These are phyloP conservation scores for Dichotomocladium elegans DNA, from an alignment of 371 early-diverging fungal species.

Conservation along the genomic window DNA sequence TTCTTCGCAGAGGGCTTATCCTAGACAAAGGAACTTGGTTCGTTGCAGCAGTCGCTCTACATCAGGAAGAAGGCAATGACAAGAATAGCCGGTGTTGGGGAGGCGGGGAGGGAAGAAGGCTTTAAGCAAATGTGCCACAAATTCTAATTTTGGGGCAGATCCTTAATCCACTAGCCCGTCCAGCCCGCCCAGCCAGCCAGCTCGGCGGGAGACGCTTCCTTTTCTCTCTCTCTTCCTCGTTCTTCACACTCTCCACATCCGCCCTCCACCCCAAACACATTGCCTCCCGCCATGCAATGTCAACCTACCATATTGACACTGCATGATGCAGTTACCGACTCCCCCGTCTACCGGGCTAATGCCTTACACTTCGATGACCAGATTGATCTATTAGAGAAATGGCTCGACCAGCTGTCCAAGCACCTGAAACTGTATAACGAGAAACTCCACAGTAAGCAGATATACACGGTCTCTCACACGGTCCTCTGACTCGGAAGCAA, in stretches of 20 bases:
- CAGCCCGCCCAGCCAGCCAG: no score
- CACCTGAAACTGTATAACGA: conserved; percentile 42
- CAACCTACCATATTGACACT: conserved; percentile 39
- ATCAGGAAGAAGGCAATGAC: no score
- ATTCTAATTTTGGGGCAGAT: no score
- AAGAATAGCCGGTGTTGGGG: no score
- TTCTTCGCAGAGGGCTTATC: no score
- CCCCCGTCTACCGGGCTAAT: conserved; percentile 65
- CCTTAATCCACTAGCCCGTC: no score
- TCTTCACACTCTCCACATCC: neutral
- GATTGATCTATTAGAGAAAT: conserved; percentile 59
- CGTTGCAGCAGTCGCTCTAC: no score
- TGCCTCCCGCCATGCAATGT: neutral
- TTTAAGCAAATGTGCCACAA: no score
- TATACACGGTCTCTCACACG: neutral
- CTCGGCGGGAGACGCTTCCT: neutral
- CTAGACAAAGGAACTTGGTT: no score
- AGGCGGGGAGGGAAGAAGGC: no score
- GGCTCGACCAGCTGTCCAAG: conserved; percentile 54
- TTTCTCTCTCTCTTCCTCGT: neutral
- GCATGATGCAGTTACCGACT: conserved; percentile 67
- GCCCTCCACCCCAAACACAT: neutral
- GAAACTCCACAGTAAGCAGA: conserved; percentile 41
- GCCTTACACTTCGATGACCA: conserved; percentile 66
- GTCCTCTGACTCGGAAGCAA: neutral